Conservation (phyloP, 371 early-diverging fungal genomes). For the Zopfochytrium polystomum region DNA sequence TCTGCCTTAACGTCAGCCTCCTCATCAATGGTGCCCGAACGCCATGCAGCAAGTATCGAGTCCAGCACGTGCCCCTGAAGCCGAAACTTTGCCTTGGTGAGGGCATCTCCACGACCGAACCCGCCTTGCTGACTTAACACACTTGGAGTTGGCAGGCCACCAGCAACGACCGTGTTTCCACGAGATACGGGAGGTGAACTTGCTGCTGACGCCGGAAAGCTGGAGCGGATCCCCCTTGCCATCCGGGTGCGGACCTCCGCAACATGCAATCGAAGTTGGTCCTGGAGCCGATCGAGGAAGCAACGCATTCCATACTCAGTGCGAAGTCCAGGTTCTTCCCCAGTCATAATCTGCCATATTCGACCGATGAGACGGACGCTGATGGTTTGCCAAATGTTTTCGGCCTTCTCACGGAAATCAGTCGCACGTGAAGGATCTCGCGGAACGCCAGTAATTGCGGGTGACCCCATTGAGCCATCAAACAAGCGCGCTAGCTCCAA, state of each 20-base stretch:
- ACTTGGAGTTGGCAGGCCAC: too few species aligned
- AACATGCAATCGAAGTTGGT: slow-evolving; percentile 3
- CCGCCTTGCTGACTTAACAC: too few species aligned
- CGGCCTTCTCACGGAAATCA: background rate
- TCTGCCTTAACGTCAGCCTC: slow-evolving; percentile 7
- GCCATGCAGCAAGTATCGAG: background rate
- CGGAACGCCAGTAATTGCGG: too few species aligned
- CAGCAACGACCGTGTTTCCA: too few species aligned
- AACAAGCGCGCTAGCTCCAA: background rate
- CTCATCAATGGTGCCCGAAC: slow-evolving; percentile 1
- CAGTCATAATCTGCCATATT: background rate
- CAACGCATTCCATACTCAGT: background rate
- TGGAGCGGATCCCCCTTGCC: background rate
- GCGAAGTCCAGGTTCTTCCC: background rate
- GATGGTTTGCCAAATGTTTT: background rate
- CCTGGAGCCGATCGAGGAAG: slow-evolving; percentile 7
- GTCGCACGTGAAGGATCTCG: background rate
- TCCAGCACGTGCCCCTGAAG: background rate
- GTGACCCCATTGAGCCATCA: background rate
- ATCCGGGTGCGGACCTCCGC: background rate
- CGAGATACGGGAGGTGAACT: background rate
- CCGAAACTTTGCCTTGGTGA: background rate
- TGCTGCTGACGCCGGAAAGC: background rate
- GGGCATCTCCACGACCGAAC: background rate
- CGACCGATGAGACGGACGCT: background rate